Percentiles rank a stretch among this genome's conserved stretches.
Evolutionary conservation across 208 protist species (phyloP).

Genomic region (Sergeia podlipaevii): DNA sequence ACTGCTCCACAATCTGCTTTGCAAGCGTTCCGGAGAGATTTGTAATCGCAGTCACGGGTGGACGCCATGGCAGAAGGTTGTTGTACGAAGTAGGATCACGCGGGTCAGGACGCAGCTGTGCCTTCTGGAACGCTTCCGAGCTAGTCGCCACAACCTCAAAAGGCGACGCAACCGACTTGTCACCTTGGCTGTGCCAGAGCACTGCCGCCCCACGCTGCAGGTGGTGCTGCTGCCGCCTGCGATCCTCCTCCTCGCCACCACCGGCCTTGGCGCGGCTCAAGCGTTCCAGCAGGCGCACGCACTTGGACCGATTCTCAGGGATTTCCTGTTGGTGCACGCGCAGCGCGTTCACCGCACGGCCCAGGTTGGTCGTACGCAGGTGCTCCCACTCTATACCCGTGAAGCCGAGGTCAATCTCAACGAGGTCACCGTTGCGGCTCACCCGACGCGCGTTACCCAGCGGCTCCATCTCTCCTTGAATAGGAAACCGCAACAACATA

Average conservation of each 20-base stretch:
- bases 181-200: conserved; percentile 63
- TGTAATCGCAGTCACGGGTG: conserved; percentile 45
- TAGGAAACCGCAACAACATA: conserved; percentile 60
- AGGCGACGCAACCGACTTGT: conserved; percentile 56
- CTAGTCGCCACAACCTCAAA: conserved; percentile 66
- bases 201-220: conserved; percentile 10
- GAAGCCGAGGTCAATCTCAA: conserved; percentile 37
- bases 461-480: conserved; percentile 38
- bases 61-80: conserved; percentile 51
- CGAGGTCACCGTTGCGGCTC: conserved; percentile 8
- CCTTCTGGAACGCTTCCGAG: conserved; percentile 64
- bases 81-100: conserved; percentile 81
- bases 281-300: conserved; percentile 57
- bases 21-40: conserved; percentile 48
- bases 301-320: conserved; percentile 59
- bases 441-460: conserved; percentile 1
- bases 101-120: conserved; percentile 62
- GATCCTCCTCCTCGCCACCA: conserved; percentile 1
- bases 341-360: conserved; percentile 63
- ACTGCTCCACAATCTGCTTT: conserved; percentile 9
- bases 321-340: conserved; percentile 52
- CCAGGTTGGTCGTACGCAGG: conserved; percentile 62
- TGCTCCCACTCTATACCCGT: conserved; percentile 64
- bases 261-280: conserved; percentile 51
- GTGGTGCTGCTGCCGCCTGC: conserved; percentile 6